Base-by-base conservation (phyloP, 371 early-diverging fungal genomes). In the Lichtheimia ornata region DNA sequence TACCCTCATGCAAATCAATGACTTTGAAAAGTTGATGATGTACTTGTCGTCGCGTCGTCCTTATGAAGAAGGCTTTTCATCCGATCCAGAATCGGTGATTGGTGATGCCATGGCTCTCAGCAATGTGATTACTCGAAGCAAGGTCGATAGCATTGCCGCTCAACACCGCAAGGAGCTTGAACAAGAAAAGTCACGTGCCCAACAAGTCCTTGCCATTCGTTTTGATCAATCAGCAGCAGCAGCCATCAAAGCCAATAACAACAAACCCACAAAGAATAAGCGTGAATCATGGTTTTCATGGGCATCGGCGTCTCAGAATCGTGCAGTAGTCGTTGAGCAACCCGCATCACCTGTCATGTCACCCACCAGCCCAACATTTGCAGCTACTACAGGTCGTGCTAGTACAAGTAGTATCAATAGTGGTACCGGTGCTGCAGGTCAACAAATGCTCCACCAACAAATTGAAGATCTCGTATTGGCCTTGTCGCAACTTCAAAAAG, bases 21-120 rank as follows among this genome's bases (percentile, higher is more conserved):
- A 94, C 40, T 94, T 97, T 68, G 96, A 96, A 66, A 78, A 83
- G 2, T 70, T 94, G 49, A 86, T 97, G 74, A 83, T 91, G 42
- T 91, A 87, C 58, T 78, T 97, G 18, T 88, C 90, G 11, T 91
- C 91, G 43, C 71, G 82, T 44, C 87, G 87, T 15, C 74, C 96
- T 35, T 96, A 94, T 67, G 91, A 93, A 54, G 66, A 58, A n/a
- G 82, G 84, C 14, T 88, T 85, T 64, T 74, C 80, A 47, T 82
- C 85, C 52, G 35, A 35, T 35, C 85, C 90, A 20, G 83, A 85
- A 22, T 76, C 76, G 27, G 84, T 96, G 30, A 89, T 96, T 54
- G 73, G 74, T 40, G 92, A 94, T 51, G 91, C 95, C 0, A 86
- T 89, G 80, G 69, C 79, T 14, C 81, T 96, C 14, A 82, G 84